Percentiles rank a stretch among this genome's conserved stretches.
phyloP scores from a whole-genome alignment of 2,329 filamentous ascomycete species.

The Exophiala dermatitidis region DNA sequence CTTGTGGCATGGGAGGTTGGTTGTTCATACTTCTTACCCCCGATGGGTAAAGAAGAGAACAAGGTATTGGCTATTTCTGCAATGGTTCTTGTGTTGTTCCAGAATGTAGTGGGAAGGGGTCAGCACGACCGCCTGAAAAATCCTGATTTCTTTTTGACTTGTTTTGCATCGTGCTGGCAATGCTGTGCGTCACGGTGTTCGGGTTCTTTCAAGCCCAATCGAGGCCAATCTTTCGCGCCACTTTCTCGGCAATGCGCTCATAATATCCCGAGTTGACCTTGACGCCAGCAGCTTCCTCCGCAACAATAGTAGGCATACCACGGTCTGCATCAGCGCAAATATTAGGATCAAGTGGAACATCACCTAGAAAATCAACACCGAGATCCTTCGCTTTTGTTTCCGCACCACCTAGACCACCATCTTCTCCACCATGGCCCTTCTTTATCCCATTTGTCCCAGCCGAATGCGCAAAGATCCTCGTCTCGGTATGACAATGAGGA shows the following conservation, averaged over 20 bases:
- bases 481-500: constrained; percentile 66
- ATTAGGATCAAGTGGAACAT: constrained; percentile 77
- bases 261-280: constrained; percentile 68
- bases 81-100: no score
- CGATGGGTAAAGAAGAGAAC: no score
- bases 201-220: neutral
- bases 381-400: constrained; percentile 62
- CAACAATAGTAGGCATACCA: constrained; percentile 83
- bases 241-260: constrained; percentile 56
- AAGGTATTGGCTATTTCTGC: no score
- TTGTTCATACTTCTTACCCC: no score
- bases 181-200: no score
- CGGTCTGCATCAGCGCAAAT: constrained; percentile 83
- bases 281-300: constrained; percentile 55
- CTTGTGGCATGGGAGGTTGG: no score
- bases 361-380: constrained; percentile 71
- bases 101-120: no score
- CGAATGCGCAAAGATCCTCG: constrained; percentile 62
- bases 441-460: neutral
- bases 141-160: no score
- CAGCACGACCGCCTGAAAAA: no score
- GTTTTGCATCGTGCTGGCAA: no score
- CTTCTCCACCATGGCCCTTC: constrained; percentile 8
- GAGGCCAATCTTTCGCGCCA: constrained; percentile 42
- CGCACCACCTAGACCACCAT: constrained; percentile 52